These are phyloP conservation scores for Lipomyces sp. DNA, from an alignment of 805 yeast species.

Conservation along the genomic window DNA sequence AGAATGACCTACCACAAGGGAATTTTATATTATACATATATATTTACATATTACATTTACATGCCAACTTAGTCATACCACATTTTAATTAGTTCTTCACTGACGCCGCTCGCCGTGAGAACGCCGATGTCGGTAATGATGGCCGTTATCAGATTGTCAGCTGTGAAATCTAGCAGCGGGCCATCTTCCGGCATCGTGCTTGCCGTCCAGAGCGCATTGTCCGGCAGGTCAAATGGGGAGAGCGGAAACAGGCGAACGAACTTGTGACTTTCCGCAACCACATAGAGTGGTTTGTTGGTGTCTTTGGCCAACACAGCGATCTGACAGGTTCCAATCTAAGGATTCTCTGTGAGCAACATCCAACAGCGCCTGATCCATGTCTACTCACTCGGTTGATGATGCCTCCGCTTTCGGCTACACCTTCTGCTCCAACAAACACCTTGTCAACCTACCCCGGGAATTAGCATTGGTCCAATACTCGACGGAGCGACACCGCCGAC, in stretches of 20 bases:
- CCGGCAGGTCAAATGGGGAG: slow-evolving; percentile 86
- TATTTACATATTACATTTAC: too few relatives aligned
- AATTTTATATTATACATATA: too few relatives aligned
- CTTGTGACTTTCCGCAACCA: slow-evolving; percentile 91
- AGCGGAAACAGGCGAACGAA: slow-evolving; percentile 95
- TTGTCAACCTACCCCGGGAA: slow-evolving; percentile 57
- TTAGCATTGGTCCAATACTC: not conserved
- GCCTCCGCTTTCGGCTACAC: slow-evolving; percentile 98
- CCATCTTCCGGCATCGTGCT: slow-evolving; percentile 34
- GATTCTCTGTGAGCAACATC: not conserved
- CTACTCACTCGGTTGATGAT: slow-evolving; percentile 69
- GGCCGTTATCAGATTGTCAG: slow-evolving; percentile 93
- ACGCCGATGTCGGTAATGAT: slow-evolving; percentile 95
- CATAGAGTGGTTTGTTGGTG: slow-evolving; percentile 90
- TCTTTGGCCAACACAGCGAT: slow-evolving; percentile 88
- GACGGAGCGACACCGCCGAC: too few relatives aligned
- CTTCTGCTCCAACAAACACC: slow-evolving; percentile 96
- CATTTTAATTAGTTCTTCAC: slow-evolving; percentile 97
- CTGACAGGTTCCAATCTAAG: slow-evolving; percentile 78
- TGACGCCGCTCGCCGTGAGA: slow-evolving; percentile 93
- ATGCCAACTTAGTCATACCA: slow-evolving; percentile 36
- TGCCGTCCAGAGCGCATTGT: slow-evolving; percentile 33
- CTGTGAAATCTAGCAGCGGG: slow-evolving; percentile 85
- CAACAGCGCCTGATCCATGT: too few relatives aligned
- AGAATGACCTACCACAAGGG: too few relatives aligned